phyloP scores from a whole-genome alignment of 306 rosid genomes.

The Fagus sylvatica region DNA sequence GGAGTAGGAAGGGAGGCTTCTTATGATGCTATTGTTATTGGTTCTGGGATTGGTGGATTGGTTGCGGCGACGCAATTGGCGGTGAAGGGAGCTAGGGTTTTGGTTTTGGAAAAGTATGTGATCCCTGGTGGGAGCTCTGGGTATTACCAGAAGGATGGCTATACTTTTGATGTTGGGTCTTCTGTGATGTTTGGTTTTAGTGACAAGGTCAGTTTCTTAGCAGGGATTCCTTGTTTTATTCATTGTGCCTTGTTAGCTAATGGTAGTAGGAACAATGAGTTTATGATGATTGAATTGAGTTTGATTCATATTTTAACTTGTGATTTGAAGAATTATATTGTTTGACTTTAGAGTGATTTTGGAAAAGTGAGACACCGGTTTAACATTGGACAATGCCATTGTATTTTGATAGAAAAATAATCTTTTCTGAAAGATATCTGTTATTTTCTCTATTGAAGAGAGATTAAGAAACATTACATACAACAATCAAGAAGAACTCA shows the following conservation, averaged over 20 bases:
- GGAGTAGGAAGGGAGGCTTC: slow-evolving; percentile 22
- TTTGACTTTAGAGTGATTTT: background rate
- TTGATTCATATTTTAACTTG: background rate
- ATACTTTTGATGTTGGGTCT: slow-evolving; percentile 94
- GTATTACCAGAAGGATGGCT: slow-evolving; percentile 78
- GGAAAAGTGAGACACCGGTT: background rate
- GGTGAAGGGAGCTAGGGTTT: slow-evolving; percentile 86
- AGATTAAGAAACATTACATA: background rate
- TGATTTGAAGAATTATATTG: background rate
- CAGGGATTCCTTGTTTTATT: slow-evolving; percentile 4
- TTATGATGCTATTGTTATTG: slow-evolving; percentile 88
- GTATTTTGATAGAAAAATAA: background rate
- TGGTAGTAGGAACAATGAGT: background rate
- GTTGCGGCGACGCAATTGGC: slow-evolving; percentile 94
- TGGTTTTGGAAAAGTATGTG: slow-evolving; percentile 93
- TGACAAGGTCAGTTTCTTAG: slow-evolving; percentile 64
- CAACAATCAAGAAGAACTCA: background rate
- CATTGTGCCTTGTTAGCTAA: background rate
- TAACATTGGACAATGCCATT: background rate
- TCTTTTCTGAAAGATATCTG: background rate
- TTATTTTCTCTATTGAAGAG: background rate
- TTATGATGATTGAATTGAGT: background rate
- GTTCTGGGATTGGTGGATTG: slow-evolving; percentile 95
- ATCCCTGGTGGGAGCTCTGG: slow-evolving; percentile 99
- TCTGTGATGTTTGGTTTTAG: slow-evolving; percentile 99